Conservation (phyloP, 345 rosid species). For the Triadica sebifera region DNA sequence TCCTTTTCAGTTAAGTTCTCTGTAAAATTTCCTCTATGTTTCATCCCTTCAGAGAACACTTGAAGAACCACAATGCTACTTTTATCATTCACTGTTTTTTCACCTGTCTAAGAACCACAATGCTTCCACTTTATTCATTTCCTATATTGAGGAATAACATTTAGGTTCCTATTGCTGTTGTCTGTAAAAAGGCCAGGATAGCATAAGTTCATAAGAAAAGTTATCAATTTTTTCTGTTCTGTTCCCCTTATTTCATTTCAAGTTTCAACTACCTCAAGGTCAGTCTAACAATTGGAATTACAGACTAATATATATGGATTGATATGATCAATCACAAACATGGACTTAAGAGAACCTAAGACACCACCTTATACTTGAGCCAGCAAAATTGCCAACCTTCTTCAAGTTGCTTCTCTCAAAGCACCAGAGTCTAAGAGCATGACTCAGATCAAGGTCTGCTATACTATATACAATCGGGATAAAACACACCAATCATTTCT, state of each 20-base stretch:
- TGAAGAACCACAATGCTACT: too few relatives aligned
- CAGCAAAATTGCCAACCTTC: too few relatives aligned
- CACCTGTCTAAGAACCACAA: not conserved
- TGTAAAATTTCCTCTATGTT: not conserved
- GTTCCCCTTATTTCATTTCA: not conserved
- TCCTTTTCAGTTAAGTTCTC: not conserved
- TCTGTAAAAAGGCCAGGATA: not conserved
- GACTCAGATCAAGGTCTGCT: too few relatives aligned
- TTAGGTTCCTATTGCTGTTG: not conserved
- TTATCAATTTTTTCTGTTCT: too few relatives aligned
- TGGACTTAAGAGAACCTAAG: too few relatives aligned
- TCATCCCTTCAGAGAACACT: not conserved
- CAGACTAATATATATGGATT: not conserved
- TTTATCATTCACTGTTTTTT: too few relatives aligned
- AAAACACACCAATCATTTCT: too few relatives aligned
- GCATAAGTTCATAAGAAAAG: too few relatives aligned
- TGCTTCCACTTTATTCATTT: not conserved
- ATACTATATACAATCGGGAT: too few relatives aligned
- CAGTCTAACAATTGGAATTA: not conserved
- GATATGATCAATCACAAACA: not conserved
- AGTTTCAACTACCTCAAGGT: not conserved
- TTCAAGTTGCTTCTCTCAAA: too few relatives aligned
- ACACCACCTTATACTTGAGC: too few relatives aligned
- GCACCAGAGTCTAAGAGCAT: too few relatives aligned
- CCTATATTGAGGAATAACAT: not conserved